phyloP scores from a whole-genome alignment of 805 yeast genomes.

The Candida cerambycidarum region DNA sequence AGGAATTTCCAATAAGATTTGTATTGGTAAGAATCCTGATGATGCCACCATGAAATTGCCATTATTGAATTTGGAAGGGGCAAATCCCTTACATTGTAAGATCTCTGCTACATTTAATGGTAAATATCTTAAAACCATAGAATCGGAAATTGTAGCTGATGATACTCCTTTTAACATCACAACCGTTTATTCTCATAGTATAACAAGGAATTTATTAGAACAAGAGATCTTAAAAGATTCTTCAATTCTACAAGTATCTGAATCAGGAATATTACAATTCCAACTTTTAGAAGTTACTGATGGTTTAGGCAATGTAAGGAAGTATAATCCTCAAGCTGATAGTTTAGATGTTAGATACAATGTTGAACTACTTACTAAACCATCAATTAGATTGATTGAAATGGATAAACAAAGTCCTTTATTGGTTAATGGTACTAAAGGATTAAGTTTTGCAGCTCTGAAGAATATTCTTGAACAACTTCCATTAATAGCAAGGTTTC shows the following conservation, averaged over 20 bases:
- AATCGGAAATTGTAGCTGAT: conserved; percentile 9
- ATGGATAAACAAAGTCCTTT: conserved; percentile 21
- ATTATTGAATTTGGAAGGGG: conserved; percentile 62
- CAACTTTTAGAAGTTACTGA: conserved; percentile 35
- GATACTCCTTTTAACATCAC: conserved; percentile 14
- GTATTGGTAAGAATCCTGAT: conserved; percentile 51
- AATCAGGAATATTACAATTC: conserved; percentile 31
- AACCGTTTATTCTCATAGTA: conserved; percentile 11
- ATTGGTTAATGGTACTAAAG: conserved; percentile 21
- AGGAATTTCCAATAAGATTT: conserved; percentile 42
- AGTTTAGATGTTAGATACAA: conserved; percentile 35
- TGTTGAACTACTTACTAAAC: conserved; percentile 27
- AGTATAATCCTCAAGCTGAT: conserved; percentile 37
- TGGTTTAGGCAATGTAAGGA: conserved; percentile 29
- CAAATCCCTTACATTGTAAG: conserved; percentile 57
- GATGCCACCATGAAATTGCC: conserved; percentile 35
- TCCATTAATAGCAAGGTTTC: conserved; percentile 45
- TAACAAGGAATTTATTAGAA: conserved; percentile 35
- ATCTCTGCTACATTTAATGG: conserved; percentile 29
- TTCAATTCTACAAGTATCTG: conserved; percentile 17
- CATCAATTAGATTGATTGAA: conserved; percentile 23
- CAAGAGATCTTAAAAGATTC: conserved; percentile 34
- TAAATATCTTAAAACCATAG: conserved; percentile 14
- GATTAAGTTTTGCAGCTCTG: conserved; percentile 15
- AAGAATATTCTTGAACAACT: conserved; percentile 36